phyloP scores from a whole-genome alignment of 208 protist genomes.

The Jaenimonas drosophilae region DNA sequence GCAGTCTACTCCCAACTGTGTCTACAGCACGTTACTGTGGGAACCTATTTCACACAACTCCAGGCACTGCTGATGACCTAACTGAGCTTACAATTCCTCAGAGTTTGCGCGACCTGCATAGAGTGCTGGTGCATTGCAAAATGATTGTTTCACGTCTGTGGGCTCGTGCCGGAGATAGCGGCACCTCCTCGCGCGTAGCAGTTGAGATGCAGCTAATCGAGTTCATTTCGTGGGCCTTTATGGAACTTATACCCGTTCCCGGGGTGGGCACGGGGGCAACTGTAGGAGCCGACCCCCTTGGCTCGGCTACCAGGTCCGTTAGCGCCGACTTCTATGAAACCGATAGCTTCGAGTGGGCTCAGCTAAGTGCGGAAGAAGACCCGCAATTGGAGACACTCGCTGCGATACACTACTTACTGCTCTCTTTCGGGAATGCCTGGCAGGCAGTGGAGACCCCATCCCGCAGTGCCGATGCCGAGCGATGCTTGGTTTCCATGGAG shows the following conservation, averaged over 20 bases:
- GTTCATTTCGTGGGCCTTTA: constrained; percentile 59
- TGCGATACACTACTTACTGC: constrained; percentile 35
- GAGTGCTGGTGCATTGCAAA: constrained; percentile 8
- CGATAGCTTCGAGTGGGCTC: constrained; percentile 5
- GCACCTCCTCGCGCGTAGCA: constrained; percentile 55
- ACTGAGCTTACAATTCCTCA: constrained; percentile 10
- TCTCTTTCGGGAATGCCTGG: constrained; percentile 63
- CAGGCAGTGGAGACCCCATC: constrained; percentile 72
- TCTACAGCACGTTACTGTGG: constrained; percentile 33
- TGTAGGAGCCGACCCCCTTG: constrained; percentile 3
- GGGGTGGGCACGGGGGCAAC: constrained; percentile 1
- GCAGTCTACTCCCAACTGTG: constrained; percentile 22
- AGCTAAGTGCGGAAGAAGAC: constrained; percentile 8
- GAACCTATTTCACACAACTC: constrained; percentile 12
- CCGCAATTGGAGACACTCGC: constrained; percentile 30
- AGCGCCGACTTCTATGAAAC: constrained; percentile 7
- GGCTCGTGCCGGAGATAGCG: constrained; percentile 36
- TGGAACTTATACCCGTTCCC: constrained; percentile 45
- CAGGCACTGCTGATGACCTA: constrained; percentile 18
- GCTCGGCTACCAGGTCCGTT: no score
- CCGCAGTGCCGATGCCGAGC: constrained; percentile 51
- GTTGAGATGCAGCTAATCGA: constrained; percentile 72
- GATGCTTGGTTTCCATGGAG: constrained; percentile 38
- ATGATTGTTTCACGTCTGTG: constrained; percentile 29
- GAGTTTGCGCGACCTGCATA: constrained; percentile 14